Conservation (phyloP, 805 yeast species). For the Cyberlindnera bimundalis region DNA sequence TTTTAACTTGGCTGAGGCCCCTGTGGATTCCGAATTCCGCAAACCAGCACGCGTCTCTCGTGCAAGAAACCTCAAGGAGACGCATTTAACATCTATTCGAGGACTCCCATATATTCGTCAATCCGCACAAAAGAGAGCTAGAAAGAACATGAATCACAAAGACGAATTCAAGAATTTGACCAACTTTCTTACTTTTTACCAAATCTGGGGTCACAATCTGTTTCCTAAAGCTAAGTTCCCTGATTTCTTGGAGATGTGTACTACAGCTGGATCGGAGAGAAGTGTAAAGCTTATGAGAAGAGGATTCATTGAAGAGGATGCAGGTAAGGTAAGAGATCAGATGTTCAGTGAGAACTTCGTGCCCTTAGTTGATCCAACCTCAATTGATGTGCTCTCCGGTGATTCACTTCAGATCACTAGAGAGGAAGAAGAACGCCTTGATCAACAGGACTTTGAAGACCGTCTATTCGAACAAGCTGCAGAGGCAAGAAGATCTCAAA, state of each 20-base stretch:
- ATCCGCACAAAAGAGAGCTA: constrained; percentile 29
- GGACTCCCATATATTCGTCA: constrained; percentile 55
- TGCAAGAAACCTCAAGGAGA: constrained; percentile 44
- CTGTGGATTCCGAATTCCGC: constrained; percentile 4
- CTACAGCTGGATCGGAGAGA: constrained; percentile 44
- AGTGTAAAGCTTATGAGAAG: constrained; percentile 41
- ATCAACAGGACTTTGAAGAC: constrained; percentile 4
- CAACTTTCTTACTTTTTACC: constrained; percentile 53
- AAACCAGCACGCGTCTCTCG: constrained; percentile 10
- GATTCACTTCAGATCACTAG: background rate
- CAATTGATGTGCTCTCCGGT: no score
- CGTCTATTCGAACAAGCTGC: constrained; percentile 4
- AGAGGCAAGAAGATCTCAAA: background rate
- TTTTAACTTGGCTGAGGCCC: constrained; percentile 4
- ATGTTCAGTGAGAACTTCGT: constrained; percentile 4
- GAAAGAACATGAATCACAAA: constrained; percentile 28
- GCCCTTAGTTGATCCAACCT: constrained; percentile 1
- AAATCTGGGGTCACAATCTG: constrained; percentile 71
- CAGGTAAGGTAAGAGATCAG: background rate
- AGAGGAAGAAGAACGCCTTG: constrained; percentile 1
- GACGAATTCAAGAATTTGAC: constrained; percentile 49
- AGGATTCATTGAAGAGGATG: constrained; percentile 37
- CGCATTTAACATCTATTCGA: constrained; percentile 42
- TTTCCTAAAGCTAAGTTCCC: constrained; percentile 78
- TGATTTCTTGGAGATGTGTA: constrained; percentile 59